Evolutionary conservation across 352 stramenopile genomes (phyloP), one percentile per base, ranked within the genome.

Genomic region (Globisporangium mamillatum): DNA sequence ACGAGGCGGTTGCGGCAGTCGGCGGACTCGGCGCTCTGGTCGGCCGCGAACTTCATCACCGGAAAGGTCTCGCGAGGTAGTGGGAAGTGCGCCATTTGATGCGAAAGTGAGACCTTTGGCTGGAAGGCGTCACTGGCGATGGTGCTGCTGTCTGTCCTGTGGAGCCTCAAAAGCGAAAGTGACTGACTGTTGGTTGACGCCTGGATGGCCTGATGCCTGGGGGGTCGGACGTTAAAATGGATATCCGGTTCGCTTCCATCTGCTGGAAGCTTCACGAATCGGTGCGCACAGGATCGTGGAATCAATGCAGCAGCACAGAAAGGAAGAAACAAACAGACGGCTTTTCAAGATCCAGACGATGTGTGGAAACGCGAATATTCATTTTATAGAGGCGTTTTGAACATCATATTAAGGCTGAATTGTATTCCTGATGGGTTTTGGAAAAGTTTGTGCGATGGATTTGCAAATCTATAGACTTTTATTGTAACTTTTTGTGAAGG

Each of bases 1-100:
- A 80, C 27, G 52, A 80, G 64, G 25, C 71, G 74, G 27, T 77
- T 63, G 59, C 71, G 65, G 22, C 64, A 77, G 60, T 53, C 34
- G 44, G 57, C 59, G 22, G 75, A 77, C n/a, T 66, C 46, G 25
- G 65, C 65, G 44, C 57, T 57, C 48, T 80, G 67, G 48, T 77
- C 70, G 0, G 71, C 52, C n/a, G 46, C 25, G 44, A 80, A 66
- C 52, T 80, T 80, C 38, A 80, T 74, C n/a, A 50, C 32, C 1
- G 74, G 74, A 54, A 80, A 77, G 32, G 68, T 56, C 14, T 57
- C 52, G 12, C 48, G 32, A 24, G 74, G 74, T 44, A 80, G n/a
- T 34, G 71, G 71, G 41, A 77, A 74, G 12, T 29, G 14, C 24
- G 24, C 53, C 55, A 67, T 67, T 8, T 8, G 54, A 41, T 10